phyloP scores from a whole-genome alignment of 176 grass and related monocot genomes.

The Avena sativa region DNA sequence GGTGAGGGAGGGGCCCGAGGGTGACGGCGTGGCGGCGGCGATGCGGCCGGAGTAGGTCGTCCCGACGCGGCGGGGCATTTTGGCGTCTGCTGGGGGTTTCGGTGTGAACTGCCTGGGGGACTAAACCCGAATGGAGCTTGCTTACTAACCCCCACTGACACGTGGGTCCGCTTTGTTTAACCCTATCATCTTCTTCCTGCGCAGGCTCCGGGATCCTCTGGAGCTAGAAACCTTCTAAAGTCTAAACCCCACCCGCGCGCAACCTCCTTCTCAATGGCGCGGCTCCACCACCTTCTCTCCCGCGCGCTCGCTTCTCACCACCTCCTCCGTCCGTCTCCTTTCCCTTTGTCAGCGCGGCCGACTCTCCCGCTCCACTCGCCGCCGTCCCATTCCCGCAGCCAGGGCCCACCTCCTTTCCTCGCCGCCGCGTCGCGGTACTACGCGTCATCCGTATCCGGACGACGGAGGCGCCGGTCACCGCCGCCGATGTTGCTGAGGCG shows the following conservation, averaged over 20 bases:
- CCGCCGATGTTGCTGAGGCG: slow-evolving; percentile 44
- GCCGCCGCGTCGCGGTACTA: slow-evolving; percentile 33
- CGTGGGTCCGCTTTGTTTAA: background rate
- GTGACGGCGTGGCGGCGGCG: slow-evolving; percentile 57
- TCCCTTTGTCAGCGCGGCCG: background rate
- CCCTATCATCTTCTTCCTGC: slow-evolving; percentile 29
- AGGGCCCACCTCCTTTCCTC: background rate
- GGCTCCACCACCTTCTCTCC: slow-evolving; percentile 47
- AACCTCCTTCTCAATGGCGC: slow-evolving; percentile 42
- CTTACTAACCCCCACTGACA: background rate
- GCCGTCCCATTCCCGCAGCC: background rate
- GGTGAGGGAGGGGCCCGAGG: slow-evolving; percentile 63
- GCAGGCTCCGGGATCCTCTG: background rate
- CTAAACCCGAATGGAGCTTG: background rate
- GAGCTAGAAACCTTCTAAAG: slow-evolving; percentile 2
- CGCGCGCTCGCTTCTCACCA: slow-evolving; percentile 46
- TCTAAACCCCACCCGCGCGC: slow-evolving; percentile 26
- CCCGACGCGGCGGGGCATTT: slow-evolving; percentile 57
- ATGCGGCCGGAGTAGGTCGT: slow-evolving; percentile 83
- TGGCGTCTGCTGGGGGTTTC: background rate
- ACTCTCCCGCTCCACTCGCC: slow-evolving; percentile 15
- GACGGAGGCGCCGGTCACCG: slow-evolving; percentile 31
- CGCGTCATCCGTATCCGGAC: background rate
- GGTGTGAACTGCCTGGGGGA: background rate
- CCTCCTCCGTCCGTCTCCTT: background rate